Conservation (phyloP, 2,329 filamentous ascomycete species). For the Nannizziopsis arthrosporioides region DNA sequence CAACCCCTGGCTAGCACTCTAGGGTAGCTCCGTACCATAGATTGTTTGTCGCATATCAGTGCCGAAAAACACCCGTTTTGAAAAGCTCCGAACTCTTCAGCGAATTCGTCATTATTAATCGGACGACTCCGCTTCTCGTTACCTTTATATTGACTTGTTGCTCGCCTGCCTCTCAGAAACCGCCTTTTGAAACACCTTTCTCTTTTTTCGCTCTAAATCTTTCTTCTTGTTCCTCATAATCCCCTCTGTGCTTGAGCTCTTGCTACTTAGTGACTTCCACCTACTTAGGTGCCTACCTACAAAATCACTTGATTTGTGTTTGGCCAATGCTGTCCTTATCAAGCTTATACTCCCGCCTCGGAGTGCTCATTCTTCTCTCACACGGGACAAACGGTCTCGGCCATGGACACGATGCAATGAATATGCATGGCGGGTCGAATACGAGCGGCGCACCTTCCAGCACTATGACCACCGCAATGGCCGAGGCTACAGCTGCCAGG, state of each 20-base stretch:
- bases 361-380: constrained; percentile 18
- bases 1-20: not conserved
- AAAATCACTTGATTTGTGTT: too few relatives aligned
- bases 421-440: constrained; percentile 22
- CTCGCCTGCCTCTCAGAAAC: not conserved
- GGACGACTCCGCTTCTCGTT: constrained; percentile 1
- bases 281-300: too few relatives aligned
- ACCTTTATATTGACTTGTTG: not conserved
- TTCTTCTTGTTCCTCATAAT: not conserved
- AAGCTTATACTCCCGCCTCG: not conserved
- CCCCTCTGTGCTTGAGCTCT: not conserved
- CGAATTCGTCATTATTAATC: constrained; percentile 5
- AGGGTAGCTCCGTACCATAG: not conserved
- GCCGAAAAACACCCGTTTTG: constrained; percentile 4
- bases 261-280: not conserved
- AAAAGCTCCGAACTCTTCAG: constrained; percentile 5
- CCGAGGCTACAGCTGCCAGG: constrained; percentile 24
- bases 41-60: not conserved
- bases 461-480: constrained; percentile 15
- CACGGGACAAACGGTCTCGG: constrained; percentile 25
- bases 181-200: not conserved
- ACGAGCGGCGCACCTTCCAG: constrained; percentile 13
- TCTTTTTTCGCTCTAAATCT: not conserved
- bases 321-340: not conserved
- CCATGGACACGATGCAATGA: constrained; percentile 24